Evolutionary conservation across 2,329 filamentous ascomycete genomes (phyloP).

Genomic region (Cladosporium cucumerinum): DNA sequence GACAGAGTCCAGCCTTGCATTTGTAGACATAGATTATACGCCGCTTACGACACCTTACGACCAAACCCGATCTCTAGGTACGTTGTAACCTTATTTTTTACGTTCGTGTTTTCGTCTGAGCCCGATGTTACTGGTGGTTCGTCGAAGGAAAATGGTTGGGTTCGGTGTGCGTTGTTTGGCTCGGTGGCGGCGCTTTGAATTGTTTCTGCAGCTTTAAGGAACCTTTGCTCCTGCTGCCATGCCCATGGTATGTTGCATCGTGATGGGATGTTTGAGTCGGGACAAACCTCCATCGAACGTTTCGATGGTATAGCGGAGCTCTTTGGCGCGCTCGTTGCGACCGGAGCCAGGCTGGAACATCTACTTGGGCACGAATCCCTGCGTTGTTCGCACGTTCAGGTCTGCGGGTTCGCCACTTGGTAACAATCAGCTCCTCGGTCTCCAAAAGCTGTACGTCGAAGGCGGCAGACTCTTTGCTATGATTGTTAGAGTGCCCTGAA

Average conservation of each 20-base stretch:
- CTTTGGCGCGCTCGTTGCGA: not conserved
- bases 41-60: constrained; percentile 30
- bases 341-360: not conserved
- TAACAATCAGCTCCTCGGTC: not conserved
- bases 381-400: not conserved
- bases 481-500: not conserved
- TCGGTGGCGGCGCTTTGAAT: not conserved
- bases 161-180: not conserved
- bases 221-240: not conserved
- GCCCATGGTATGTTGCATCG: not conserved
- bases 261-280: not conserved
- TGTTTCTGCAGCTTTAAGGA: not conserved
- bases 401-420: not conserved
- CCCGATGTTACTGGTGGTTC: not conserved
- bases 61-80: constrained; percentile 25
- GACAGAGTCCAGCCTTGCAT: constrained; percentile 21
- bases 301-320: not conserved
- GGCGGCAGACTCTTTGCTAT: not conserved
- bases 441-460: not conserved
- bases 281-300: not conserved
- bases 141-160: not conserved
- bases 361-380: not conserved
- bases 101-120: not conserved
- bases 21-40: constrained; percentile 36
- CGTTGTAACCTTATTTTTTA: constrained; percentile 14